These are phyloP conservation scores for Berberis vulgaris DNA, from an alignment of 164 flowering plant genomes.

Conservation along the genomic window DNA sequence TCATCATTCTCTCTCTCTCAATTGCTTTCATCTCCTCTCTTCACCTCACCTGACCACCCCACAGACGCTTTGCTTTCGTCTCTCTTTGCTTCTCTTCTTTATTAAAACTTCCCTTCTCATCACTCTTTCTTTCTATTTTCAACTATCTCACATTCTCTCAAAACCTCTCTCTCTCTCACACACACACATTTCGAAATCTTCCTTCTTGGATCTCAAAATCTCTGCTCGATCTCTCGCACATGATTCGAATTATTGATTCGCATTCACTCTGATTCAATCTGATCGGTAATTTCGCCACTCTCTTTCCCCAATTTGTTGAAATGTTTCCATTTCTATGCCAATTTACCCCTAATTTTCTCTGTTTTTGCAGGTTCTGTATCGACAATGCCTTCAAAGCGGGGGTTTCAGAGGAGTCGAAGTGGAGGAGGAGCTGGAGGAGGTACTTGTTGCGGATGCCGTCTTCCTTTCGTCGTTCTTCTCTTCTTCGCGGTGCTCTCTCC, in stretches of 20 bases:
- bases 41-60: not conserved
- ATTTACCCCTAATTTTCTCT: not conserved
- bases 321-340: not conserved
- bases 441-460: constrained; percentile 23
- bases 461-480: constrained; percentile 24
- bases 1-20: too few species aligned
- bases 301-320: not conserved
- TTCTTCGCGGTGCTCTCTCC: constrained; percentile 42
- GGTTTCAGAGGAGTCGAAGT: constrained; percentile 21
- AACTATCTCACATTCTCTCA: not conserved
- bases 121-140: not conserved
- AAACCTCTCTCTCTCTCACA: not conserved
- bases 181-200: not conserved
- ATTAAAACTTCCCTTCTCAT: not conserved
- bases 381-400: constrained; percentile 42
- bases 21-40: not conserved
- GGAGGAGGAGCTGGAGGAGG: constrained; percentile 6
- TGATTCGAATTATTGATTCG: not conserved
- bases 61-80: constrained; percentile 3
- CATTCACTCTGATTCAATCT: not conserved
- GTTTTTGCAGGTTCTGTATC: not conserved
- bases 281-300: not conserved
- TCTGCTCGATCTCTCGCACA: not conserved
- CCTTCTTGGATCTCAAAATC: not conserved
- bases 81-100: not conserved